Evolutionary conservation across 2,329 filamentous ascomycete species (phyloP).

Genomic region (Ophiostoma triangulosporum): DNA sequence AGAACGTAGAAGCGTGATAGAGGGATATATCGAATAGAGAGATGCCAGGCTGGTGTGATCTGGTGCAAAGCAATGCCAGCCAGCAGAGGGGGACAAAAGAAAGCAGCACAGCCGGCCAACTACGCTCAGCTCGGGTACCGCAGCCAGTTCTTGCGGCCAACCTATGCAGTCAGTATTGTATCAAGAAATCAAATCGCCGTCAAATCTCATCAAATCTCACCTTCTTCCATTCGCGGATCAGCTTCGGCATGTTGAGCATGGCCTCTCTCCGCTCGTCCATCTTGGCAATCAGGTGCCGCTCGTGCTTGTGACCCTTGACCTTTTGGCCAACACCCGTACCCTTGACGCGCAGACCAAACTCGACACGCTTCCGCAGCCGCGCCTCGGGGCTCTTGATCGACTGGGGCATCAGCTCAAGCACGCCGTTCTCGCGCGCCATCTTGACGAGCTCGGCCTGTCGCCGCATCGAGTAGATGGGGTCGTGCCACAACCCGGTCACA

Average conservation of each 20-base stretch:
- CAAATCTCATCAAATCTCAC: slow-evolving; percentile 39
- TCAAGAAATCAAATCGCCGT: slow-evolving; percentile 8
- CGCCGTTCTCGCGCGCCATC: slow-evolving; percentile 62
- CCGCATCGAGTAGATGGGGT: slow-evolving; percentile 69
- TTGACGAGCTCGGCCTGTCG: slow-evolving; percentile 86
- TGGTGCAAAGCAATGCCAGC: background rate
- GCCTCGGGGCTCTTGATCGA: slow-evolving; percentile 63
- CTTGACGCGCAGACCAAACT: slow-evolving; percentile 73
- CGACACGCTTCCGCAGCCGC: slow-evolving; percentile 56
- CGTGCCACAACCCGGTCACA: slow-evolving; percentile 67
- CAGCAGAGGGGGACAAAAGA: background rate
- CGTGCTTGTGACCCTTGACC: slow-evolving; percentile 92
- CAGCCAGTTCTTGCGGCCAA: slow-evolving; percentile 41
- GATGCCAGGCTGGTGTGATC: background rate
- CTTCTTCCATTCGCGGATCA: slow-evolving; percentile 89
- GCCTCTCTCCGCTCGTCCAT: slow-evolving; percentile 82
- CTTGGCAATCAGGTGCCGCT: slow-evolving; percentile 68
- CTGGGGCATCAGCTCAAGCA: slow-evolving; percentile 67
- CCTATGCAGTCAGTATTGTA: slow-evolving; percentile 20
- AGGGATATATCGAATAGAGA: background rate
- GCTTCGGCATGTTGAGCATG: slow-evolving; percentile 86
- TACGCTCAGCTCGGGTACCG: slow-evolving; percentile 41
- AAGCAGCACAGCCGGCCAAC: background rate
- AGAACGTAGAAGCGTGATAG: background rate
- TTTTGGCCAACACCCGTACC: slow-evolving; percentile 84